A percentile compares a stretch with the other conserved stretches of the same genome.
phyloP scores from a whole-genome alignment of 2,329 filamentous ascomycete species.

The Clarireedia monteithiana region DNA sequence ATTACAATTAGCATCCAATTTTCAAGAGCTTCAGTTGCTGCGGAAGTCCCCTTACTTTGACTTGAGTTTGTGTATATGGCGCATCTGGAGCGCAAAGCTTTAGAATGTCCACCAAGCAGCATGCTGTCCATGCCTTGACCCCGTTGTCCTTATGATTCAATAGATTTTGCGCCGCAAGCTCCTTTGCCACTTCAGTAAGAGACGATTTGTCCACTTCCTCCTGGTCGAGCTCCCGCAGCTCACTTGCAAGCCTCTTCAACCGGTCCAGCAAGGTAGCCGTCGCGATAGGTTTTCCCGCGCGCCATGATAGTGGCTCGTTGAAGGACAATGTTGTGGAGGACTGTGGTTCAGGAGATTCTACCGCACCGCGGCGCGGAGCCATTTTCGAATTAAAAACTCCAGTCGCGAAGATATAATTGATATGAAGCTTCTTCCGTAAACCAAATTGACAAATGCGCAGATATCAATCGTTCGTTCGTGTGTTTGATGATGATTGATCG shows the following conservation, averaged over 20 bases:
- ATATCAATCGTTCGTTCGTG: no score
- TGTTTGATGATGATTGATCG: no score
- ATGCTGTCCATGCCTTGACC: constrained; percentile 80
- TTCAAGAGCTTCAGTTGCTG: not conserved
- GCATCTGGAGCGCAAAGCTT: constrained; percentile 90
- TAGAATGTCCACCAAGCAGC: constrained; percentile 88
- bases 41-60: constrained; percentile 56
- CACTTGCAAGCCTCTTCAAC: constrained; percentile 71
- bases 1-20: not conserved
- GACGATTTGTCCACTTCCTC: constrained; percentile 78
- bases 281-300: constrained; percentile 80
- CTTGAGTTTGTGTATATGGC: constrained; percentile 80
- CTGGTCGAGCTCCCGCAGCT: constrained; percentile 80
- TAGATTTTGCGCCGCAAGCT: constrained; percentile 74
- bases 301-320: constrained; percentile 82
- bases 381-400: constrained; percentile 17
- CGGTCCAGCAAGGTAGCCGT: constrained; percentile 75
- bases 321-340: constrained; percentile 56
- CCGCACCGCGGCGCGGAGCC: constrained; percentile 29
- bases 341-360: constrained; percentile 20
- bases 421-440: no score
- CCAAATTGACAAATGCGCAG: no score
- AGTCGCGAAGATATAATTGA: not conserved
- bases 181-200: constrained; percentile 74
- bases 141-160: constrained; percentile 89